Base-by-base conservation (phyloP, 345 rosid genomes). In the Cardamine occulta region DNA sequence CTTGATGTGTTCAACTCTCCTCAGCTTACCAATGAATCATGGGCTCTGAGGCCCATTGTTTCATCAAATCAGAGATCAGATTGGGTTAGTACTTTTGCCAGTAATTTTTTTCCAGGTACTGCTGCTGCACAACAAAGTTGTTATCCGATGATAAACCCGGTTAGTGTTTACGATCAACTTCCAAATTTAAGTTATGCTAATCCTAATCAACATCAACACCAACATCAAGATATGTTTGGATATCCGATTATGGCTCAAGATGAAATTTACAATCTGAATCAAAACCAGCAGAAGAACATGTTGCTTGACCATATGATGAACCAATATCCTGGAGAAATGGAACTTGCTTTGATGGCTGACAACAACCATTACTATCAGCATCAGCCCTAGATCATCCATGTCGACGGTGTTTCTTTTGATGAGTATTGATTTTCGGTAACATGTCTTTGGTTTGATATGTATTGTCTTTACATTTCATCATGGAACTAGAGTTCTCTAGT, bases 51-150 rank as follows among this genome's bases (percentile, higher is more conserved):
- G 47, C 13, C 28, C 23, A 29, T 40, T 4, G 3, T 53, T 24
- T 8, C 70, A 14, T 40, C 45, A 1, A 26, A 7, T 5, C 57
- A 28, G 15, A 29, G 0, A 44, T 56, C 35, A 21, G 49, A 44
- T 2, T 47, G 12, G 17, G 32, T 45, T 63, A 21, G 32, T 64
- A 19, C 19, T 8, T 47, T 66, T 8, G 14, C 5, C 0, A 18
- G 12, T 66, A 32, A 45, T 5, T 32, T 11, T 17, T 4, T 34
- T n/a, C 18, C 51, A 12, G 29, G 4, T 9, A 37, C 40, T 24
- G 37, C 29, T 66, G 51, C 29, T 66, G 51, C 28, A 49, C 78
- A 74, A 57, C 66, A 56, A 47, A 31, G 14, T 15, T 45, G n/a
- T 32, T 31, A 44, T 56, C 72, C 24, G 42, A 53, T 63, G 62